Evolutionary conservation across 371 early-diverging fungal genomes (phyloP).

Genomic region (Fennellomyces sp.): DNA sequence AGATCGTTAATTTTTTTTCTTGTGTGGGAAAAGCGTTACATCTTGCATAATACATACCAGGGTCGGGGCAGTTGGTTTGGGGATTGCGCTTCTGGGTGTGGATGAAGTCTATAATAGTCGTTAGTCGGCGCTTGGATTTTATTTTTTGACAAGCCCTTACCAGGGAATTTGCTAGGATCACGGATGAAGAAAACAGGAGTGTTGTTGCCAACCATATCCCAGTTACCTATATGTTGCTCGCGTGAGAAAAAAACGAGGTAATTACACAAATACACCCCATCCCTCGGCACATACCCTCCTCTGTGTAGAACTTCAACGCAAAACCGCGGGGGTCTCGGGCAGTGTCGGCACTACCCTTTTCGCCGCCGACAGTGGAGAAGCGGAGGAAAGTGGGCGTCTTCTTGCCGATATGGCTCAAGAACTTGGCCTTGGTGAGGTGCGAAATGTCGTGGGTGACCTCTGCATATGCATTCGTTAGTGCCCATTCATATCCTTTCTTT

Average conservation of each 20-base stretch:
- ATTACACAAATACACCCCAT: background rate
- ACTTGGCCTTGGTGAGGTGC: constrained; percentile 74
- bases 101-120: constrained; percentile 62
- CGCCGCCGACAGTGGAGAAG: constrained; percentile 85
- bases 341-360: constrained; percentile 76
- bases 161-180: constrained; percentile 80
- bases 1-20: no score
- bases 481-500: no score
- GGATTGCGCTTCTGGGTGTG: constrained; percentile 85
- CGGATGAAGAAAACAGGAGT: constrained; percentile 74
- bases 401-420: constrained; percentile 73
- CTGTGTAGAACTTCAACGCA: constrained; percentile 79
- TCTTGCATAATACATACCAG: constrained; percentile 6
- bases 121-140: background rate
- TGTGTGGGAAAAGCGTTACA: constrained; percentile 5
- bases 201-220: constrained; percentile 80
- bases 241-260: background rate
- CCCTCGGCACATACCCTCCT: constrained; percentile 37
- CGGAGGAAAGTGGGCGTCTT: constrained; percentile 80
- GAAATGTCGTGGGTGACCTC: constrained; percentile 80
- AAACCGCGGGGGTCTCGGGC: constrained; percentile 83
- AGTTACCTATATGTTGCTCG: constrained; percentile 62
- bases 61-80: constrained; percentile 53
- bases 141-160: constrained; percentile 3
- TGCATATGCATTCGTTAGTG: background rate